phyloP scores from a whole-genome alignment of 305 asterid species.

The Andrographis paniculata region DNA sequence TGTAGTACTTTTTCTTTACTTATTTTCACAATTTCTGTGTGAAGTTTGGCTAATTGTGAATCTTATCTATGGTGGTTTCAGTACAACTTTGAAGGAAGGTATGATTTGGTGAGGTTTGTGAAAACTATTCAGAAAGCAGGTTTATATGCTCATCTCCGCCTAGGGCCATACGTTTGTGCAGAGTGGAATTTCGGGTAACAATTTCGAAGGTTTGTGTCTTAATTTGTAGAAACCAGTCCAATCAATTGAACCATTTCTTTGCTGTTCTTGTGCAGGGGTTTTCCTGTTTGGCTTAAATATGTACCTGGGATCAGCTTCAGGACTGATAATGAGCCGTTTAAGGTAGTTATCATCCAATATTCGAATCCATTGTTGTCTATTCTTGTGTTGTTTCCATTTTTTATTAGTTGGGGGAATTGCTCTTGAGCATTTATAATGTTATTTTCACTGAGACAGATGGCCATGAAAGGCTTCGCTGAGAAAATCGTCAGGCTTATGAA shows the following conservation, averaged over 20 bases:
- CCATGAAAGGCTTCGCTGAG: conserved; percentile 84
- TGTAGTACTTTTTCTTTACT: not conserved
- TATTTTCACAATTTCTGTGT: not conserved
- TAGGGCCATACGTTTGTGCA: conserved; percentile 51
- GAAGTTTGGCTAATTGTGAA: not conserved
- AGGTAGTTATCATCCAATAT: conserved; percentile 34
- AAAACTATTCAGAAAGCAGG: conserved; percentile 31
- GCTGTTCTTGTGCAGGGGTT: conserved; percentile 47
- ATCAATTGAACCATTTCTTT: not conserved
- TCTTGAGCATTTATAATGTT: conserved; percentile 10
- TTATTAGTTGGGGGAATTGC: not conserved
- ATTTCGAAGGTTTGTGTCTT: too few species aligned
- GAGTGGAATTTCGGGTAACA: conserved; percentile 48
- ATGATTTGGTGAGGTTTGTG: conserved; percentile 30
- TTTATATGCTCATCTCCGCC: conserved; percentile 31
- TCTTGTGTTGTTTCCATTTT: conserved; percentile 1
- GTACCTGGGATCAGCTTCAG: conserved; percentile 95
- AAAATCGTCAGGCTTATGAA: conserved; percentile 83
- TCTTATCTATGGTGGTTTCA: conserved; percentile 4
- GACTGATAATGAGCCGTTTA: conserved; percentile 92
- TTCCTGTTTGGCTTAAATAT: conserved; percentile 96
- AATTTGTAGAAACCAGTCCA: not conserved
- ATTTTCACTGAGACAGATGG: conserved; percentile 41
- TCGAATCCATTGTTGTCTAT: not conserved
- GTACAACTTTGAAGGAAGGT: conserved; percentile 33